Percentiles rank a stretch among this genome's conserved stretches.
Evolutionary conservation across 768 basidiomycete species (phyloP).

Genomic region (Chlorophyllum brunneum): DNA sequence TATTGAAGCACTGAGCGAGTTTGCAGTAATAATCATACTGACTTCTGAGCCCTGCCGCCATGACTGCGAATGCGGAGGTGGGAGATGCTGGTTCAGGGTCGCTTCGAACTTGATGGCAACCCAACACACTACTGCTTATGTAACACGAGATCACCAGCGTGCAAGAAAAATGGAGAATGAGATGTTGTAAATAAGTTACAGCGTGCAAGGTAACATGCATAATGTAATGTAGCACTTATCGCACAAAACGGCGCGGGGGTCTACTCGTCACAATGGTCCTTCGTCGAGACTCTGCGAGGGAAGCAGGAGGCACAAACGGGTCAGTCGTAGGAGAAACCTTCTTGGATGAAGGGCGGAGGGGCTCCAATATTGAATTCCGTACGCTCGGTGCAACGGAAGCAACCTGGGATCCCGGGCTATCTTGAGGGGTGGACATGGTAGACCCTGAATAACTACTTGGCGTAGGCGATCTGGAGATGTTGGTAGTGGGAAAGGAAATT

Average conservation of each 20-base stretch:
- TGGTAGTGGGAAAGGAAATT: not conserved
- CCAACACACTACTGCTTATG: not conserved
- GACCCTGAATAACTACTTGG: slow-evolving; percentile 5
- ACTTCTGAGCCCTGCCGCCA: slow-evolving; percentile 76
- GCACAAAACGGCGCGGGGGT: slow-evolving; percentile 7
- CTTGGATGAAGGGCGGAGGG: not conserved
- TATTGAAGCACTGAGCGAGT: not conserved
- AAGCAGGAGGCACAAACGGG: slow-evolving; percentile 18
- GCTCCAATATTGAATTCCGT: not conserved
- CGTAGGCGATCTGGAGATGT: slow-evolving; percentile 6
- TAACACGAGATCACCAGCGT: not conserved
- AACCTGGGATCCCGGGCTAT: slow-evolving; percentile 5
- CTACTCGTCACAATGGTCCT: slow-evolving; percentile 4
- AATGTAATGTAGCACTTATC: slow-evolving; percentile 10
- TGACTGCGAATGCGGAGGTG: slow-evolving; percentile 20
- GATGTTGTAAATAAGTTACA: slow-evolving; percentile 1
- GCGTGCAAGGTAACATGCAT: not conserved
- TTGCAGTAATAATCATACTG: slow-evolving; percentile 20
- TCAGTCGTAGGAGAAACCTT: not conserved
- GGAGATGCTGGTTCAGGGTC: slow-evolving; percentile 8
- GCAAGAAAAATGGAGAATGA: not conserved
- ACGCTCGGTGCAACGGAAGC: not conserved
- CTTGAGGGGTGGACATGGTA: not conserved
- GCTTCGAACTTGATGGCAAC: not conserved
- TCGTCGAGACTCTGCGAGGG: slow-evolving; percentile 24